Conservation (phyloP, 345 rosid species). For the Syzygium aqueum region DNA sequence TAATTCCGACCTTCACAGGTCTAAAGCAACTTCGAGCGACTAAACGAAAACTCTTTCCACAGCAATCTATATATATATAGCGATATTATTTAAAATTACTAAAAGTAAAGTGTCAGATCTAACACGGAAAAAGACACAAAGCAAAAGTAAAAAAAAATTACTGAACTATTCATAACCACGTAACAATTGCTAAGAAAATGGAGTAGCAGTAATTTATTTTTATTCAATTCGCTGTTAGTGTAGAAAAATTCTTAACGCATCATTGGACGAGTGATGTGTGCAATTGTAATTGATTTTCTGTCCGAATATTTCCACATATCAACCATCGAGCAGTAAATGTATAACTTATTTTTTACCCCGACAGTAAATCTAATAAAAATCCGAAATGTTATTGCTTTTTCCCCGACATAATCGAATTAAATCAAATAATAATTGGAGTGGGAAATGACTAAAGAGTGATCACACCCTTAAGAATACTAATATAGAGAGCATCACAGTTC, state of each 20-base stretch:
- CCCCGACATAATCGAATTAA: not conserved
- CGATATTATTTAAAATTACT: too few relatives aligned
- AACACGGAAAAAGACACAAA: not conserved
- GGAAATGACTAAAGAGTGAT: not conserved
- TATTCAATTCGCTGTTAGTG: not conserved
- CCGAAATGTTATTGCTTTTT: rapidly evolving
- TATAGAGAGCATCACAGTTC: not conserved
- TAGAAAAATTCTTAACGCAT: not conserved
- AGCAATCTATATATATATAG: not conserved
- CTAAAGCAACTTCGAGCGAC: not conserved
- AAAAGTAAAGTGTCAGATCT: not conserved
- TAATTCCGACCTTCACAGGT: not conserved
- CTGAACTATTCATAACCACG: not conserved
- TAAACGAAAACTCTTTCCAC: not conserved
- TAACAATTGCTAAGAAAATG: not conserved
- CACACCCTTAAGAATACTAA: not conserved
- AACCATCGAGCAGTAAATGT: not conserved
- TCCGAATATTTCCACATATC: not conserved
- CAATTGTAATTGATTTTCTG: too few relatives aligned
- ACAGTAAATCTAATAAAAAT: not conserved
- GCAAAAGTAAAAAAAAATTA: not conserved
- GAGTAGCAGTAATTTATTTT: not conserved
- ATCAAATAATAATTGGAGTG: not conserved
- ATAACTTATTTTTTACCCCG: not conserved
- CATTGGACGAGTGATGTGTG: not conserved